Conservation (phyloP, 148 eudicot species). For the Chenopodium suecicum region DNA sequence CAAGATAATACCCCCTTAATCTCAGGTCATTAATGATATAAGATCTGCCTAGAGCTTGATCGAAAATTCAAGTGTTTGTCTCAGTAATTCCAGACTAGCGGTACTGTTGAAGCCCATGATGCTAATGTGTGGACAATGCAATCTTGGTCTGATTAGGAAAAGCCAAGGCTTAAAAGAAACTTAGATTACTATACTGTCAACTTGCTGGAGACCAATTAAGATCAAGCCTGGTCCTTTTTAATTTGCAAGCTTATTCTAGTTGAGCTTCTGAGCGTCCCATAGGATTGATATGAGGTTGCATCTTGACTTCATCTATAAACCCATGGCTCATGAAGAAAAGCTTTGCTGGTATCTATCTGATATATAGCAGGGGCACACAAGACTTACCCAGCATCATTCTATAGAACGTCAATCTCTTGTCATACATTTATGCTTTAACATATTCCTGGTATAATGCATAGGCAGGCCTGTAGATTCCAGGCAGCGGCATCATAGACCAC, state of each 20-base stretch:
- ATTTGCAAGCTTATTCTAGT: neutral
- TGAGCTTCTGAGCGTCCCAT: neutral
- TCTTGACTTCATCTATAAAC: neutral
- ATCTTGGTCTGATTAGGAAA: neutral
- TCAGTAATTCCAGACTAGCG: neutral
- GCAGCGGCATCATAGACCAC: neutral
- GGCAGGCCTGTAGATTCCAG: neutral
- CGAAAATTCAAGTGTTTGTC: neutral
- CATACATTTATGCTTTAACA: neutral
- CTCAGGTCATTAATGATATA: too few species aligned
- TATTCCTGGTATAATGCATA: neutral
- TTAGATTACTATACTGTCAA: neutral
- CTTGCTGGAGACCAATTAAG: neutral
- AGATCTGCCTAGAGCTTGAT: neutral
- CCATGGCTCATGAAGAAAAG: neutral
- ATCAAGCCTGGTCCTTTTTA: neutral
- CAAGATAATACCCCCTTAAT: too few species aligned
- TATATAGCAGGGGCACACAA: neutral
- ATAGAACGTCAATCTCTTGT: neutral
- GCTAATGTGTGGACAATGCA: neutral
- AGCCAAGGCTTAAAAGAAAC: neutral
- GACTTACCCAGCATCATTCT: neutral
- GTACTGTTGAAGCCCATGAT: neutral
- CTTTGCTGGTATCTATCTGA: neutral
- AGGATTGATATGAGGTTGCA: neutral